Evolutionary conservation across 805 yeast species (phyloP).

Genomic region (Candida anglica): DNA sequence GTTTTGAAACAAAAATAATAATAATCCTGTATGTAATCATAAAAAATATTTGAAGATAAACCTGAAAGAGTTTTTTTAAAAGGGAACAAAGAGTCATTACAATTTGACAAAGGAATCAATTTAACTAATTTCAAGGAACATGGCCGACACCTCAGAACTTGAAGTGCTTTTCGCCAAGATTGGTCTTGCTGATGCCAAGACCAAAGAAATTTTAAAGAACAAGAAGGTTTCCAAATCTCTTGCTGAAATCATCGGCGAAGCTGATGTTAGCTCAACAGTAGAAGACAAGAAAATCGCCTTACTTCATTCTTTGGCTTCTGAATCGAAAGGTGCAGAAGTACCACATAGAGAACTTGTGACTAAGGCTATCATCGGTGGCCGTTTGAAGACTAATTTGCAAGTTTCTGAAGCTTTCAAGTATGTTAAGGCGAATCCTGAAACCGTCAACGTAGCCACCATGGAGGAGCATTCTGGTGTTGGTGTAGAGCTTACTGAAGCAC

Average conservation of each 20-base stretch:
- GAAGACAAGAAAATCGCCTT: constrained; percentile 62
- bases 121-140: not conserved
- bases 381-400: constrained; percentile 66
- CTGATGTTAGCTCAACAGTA: constrained; percentile 22
- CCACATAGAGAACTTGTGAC: constrained; percentile 50
- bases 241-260: constrained; percentile 51
- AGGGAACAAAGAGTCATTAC: too few relatives aligned
- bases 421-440: constrained; percentile 47
- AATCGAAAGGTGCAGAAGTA: constrained; percentile 56
- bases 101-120: too few relatives aligned
- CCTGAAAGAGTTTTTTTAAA: too few relatives aligned
- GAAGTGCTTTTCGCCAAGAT: constrained; percentile 36
- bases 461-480: constrained; percentile 78
- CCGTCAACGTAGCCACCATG: constrained; percentile 47
- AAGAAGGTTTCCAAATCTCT: constrained; percentile 76
- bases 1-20: too few relatives aligned
- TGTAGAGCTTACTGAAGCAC: constrained; percentile 59
- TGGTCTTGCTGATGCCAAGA: constrained; percentile 71
- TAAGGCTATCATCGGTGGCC: constrained; percentile 59
- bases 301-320: constrained; percentile 74
- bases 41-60: too few relatives aligned
- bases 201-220: constrained; percentile 79
- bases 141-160: constrained; percentile 16
- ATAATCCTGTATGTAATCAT: too few relatives aligned
- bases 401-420: constrained; percentile 79